A percentile compares a stretch with the other conserved stretches of the same genome.
phyloP scores from a whole-genome alignment of 768 basidiomycete species.

The Strobilomyces dryophilus region DNA sequence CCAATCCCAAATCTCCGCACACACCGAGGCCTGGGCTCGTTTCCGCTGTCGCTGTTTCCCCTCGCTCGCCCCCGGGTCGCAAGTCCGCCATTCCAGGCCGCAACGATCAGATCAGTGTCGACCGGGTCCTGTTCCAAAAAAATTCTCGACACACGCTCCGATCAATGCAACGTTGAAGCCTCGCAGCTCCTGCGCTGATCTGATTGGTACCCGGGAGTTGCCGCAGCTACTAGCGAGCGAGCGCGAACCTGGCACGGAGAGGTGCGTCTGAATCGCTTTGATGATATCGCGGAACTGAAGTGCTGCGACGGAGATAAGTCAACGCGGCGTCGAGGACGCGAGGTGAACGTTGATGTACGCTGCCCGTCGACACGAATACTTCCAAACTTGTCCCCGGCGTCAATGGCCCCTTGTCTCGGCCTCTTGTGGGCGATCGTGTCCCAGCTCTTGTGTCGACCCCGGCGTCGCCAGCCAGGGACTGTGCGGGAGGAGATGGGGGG shows the following conservation, averaged over 20 bases:
- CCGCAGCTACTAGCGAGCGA: background rate
- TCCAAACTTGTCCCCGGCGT: background rate
- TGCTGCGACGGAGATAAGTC: constrained; percentile 19
- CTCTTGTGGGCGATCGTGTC: constrained; percentile 4
- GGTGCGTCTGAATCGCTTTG: background rate
- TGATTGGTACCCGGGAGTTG: background rate
- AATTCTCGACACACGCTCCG: background rate
- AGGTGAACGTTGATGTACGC: background rate
- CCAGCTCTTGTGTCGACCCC: constrained; percentile 3
- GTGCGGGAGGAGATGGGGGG: background rate
- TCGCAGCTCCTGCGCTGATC: constrained; percentile 4
- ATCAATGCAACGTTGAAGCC: constrained; percentile 12
- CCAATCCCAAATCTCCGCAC: constrained; percentile 23
- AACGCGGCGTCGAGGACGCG: constrained; percentile 11
- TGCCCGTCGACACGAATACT: background rate
- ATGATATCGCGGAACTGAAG: constrained; percentile 17
- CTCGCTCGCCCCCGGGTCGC: constrained; percentile 1
- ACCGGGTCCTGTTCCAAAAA: constrained; percentile 4
- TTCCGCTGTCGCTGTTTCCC: background rate
- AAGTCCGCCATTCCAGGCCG: constrained; percentile 1
- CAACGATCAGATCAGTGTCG: background rate
- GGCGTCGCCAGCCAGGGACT: background rate
- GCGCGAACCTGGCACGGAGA: no score
- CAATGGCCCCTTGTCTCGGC: constrained; percentile 13
- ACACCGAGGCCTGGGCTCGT: constrained; percentile 4